Base-by-base conservation (phyloP, 2,329 filamentous ascomycete genomes). In the Stagonosporopsis tanaceti region DNA sequence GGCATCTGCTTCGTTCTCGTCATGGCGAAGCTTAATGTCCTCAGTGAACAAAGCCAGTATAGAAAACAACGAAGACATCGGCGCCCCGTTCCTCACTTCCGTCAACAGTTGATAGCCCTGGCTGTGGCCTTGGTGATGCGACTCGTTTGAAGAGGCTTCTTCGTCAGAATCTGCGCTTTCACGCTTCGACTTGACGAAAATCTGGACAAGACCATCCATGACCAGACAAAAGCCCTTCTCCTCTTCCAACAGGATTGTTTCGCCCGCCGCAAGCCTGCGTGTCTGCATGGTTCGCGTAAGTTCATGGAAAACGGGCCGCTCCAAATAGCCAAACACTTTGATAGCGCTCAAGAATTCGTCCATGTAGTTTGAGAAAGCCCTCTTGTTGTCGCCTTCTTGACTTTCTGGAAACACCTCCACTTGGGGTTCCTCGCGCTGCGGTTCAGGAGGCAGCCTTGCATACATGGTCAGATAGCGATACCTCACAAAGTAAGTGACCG, bases 391-490 rank as follows among this genome's bases (percentile, higher is more conserved):
- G 47, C 90, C 90, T 65, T 97, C 94, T 69, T 96, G 92, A 3
- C 90, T 89, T 70, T 98, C 94, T 4, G 95, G 93, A 72, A 98
- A 98, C 12, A 99, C 83, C 70, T 98, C 96, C 73, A 99, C 87
- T 66, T 97, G 91, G 0, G 95, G 93, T 77, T 98, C 94, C 78
- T 98, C 97, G 64, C 95, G 88, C 76, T 97, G 94, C 2, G 95
- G 93, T 75, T 99, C 94, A 2, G 93, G 93, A 0, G 96, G 94
- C 15, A 99, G 83, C 62, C 93, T 89, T 51, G 93, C 90, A 80
- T 99, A 99, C 89, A 97, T 96, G 77, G 96, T 98, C 73, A 99
- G 84, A 76, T 96, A 96, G 59, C 95, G 89, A 77, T 99, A 99
- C 52, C 96, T 86, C 56, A 99, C 90, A 60, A 98, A 89, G 92